Base-by-base conservation (phyloP, 2,329 filamentous ascomycete species). In the Arthrobotrys iridis region DNA sequence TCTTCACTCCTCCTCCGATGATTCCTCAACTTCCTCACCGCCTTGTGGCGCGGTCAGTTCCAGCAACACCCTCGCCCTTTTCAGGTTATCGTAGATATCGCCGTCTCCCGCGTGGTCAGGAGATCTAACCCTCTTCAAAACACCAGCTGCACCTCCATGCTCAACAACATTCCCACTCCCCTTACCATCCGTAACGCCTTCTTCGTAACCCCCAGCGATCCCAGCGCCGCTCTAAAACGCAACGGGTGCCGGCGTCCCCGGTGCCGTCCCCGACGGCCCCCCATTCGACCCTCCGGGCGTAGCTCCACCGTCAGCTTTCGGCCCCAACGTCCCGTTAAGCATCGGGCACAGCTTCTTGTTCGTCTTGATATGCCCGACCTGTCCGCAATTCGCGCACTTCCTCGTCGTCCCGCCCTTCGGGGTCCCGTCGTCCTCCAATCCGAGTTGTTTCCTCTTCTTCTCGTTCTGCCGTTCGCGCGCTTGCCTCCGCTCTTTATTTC, bases 331-430 rank as follows among this genome's bases (percentile, higher is more conserved):
- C 28, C 71, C 71, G 24, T 77, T 77, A 18, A 79, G 40, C 52
- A 79, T 79, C 7, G 79, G 79, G 33, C 79, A 80, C 7, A 80
- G 59, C 48, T 80, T 80, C 58, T 80, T 80, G 52, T 80, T 80
- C 41, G 79, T 80, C 30, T 79, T 77, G 85, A 99, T 99, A 81
- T 99, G 95, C 30, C 95, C 95, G 64, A 96, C 91, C 82, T 95
- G 91, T 58, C 95, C 95, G 83, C 95, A 99, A 83, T 97, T 98
- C 78, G 95, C 95, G 84, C 95, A 99, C 84, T 98, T 98, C 80
- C 96, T 88, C 33, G 90, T 90, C 67, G 92, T 96, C 6, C 62
- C 77, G 18, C 68, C 74, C 45, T 65, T 70, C 11, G 41, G 48
- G 15, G 41, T 48, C 35, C 63, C 75, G 40, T 80, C 79, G 22